Conservation (phyloP, 2,329 filamentous ascomycete genomes). For the Fusarium duplospermum region DNA sequence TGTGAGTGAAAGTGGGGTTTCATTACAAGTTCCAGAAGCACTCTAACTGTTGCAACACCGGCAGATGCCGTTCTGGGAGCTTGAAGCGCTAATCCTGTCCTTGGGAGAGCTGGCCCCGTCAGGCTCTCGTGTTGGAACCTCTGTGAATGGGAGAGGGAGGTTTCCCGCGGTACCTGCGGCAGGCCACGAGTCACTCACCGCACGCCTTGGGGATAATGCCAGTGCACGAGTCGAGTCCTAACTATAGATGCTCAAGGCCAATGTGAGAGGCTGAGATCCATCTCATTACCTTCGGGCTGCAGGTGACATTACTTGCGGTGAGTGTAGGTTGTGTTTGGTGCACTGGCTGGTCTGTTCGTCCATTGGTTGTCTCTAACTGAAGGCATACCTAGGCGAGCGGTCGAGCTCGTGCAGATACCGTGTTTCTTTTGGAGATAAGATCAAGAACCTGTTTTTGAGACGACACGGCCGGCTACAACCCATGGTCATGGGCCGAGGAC, state of each 20-base stretch:
- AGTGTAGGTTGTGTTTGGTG: background rate
- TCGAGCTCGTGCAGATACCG: background rate
- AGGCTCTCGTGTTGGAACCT: background rate
- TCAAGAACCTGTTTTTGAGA: background rate
- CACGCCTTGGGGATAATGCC: background rate
- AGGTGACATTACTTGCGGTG: constrained; percentile 2
- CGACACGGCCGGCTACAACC: background rate
- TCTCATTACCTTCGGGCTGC: background rate
- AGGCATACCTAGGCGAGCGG: background rate
- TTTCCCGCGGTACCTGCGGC: constrained; percentile 12
- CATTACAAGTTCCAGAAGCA: constrained; percentile 1
- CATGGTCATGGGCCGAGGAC: background rate
- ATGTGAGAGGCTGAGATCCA: background rate
- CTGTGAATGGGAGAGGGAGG: background rate
- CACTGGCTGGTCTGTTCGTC: constrained; percentile 1
- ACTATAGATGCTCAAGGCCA: background rate
- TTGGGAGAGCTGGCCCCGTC: background rate
- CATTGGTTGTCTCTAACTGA: background rate
- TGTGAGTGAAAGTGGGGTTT: background rate
- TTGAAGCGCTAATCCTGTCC: background rate
- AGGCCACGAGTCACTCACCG: constrained; percentile 3
- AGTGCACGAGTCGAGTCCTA: background rate
- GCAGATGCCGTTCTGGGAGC: background rate
- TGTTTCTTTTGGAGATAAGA: background rate
- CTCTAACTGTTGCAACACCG: constrained; percentile 3